Evolutionary conservation across 2,329 filamentous ascomycete species (phyloP).

Genomic region (Fusarium xyrophilum): DNA sequence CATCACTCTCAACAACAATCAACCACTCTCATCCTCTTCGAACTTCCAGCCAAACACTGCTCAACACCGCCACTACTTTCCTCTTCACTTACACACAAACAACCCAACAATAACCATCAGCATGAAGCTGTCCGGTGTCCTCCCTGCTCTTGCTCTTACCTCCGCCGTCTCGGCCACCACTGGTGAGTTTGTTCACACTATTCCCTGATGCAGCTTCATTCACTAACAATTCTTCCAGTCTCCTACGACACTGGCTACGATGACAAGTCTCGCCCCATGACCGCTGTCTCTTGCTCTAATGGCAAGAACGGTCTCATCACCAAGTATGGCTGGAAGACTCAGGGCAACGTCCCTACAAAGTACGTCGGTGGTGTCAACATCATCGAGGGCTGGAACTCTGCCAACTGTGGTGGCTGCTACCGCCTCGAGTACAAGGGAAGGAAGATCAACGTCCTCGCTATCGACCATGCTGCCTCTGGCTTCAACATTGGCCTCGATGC

Average conservation of each 20-base stretch:
- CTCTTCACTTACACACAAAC: conserved; percentile 14
- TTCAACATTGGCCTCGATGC: conserved; percentile 66
- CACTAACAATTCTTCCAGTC: conserved; percentile 51
- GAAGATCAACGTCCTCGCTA: conserved; percentile 61
- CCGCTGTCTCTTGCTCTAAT: conserved; percentile 69
- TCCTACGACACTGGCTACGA: conserved; percentile 79
- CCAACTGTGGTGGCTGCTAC: conserved; percentile 67
- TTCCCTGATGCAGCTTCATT: neutral
- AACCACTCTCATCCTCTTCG: conserved; percentile 21
- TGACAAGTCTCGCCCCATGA: conserved; percentile 60
- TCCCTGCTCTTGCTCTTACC: conserved; percentile 50
- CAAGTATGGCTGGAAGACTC: conserved; percentile 64
- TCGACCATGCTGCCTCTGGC: conserved; percentile 58
- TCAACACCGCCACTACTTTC: conserved; percentile 11
- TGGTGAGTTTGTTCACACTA: conserved; percentile 35
- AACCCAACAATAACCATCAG: conserved; percentile 40
- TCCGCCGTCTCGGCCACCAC: conserved; percentile 48
- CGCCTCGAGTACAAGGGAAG: conserved; percentile 58
- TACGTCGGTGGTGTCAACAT: conserved; percentile 61
- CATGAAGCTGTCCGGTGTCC: conserved; percentile 54
- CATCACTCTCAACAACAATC: conserved; percentile 25
- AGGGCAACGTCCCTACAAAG: conserved; percentile 59
- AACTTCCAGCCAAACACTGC: conserved; percentile 19
- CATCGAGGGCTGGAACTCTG: conserved; percentile 63
- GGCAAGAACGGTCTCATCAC: conserved; percentile 71